Evolutionary conservation across 371 early-diverging fungal species (phyloP).

Genomic region (Phascolomyces articulosus): DNA sequence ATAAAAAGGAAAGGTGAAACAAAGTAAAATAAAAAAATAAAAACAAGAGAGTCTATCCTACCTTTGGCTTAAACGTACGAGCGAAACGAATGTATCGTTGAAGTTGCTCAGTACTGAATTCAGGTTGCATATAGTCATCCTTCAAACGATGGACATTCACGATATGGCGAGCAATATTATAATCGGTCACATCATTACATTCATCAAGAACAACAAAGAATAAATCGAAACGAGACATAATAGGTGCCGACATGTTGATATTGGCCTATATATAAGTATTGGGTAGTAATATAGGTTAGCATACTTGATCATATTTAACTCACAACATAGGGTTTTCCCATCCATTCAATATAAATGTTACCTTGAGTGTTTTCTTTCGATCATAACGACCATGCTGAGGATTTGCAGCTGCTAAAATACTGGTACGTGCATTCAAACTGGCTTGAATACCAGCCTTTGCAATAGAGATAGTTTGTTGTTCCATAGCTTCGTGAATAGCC

Average conservation of each 20-base stretch:
- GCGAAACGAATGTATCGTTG: slow-evolving; percentile 90
- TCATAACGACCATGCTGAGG: slow-evolving; percentile 98
- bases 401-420: slow-evolving; percentile 99
- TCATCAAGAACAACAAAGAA: slow-evolving; percentile 99
- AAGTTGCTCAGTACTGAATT: slow-evolving; percentile 79
- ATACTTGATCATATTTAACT: too few species aligned
- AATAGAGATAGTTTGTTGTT: slow-evolving; percentile 99
- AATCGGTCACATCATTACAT: slow-evolving; percentile 91
- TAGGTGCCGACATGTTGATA: slow-evolving; percentile 96
- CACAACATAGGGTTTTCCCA: neutral
- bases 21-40: too few species aligned
- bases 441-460: slow-evolving; percentile 99
- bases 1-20: too few species aligned
- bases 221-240: slow-evolving; percentile 99
- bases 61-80: slow-evolving; percentile 85
- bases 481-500: slow-evolving; percentile 99
- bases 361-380: slow-evolving; percentile 87
- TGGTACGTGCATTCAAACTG: slow-evolving; percentile 98
- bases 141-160: slow-evolving; percentile 87
- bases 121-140: slow-evolving; percentile 73
- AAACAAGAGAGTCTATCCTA: too few species aligned
- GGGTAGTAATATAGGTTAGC: too few species aligned
- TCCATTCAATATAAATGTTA: slow-evolving; percentile 25
- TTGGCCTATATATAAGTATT: slow-evolving; percentile 91
- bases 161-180: slow-evolving; percentile 93